A percentile compares a stretch with the other conserved stretches of the same genome.
These are phyloP conservation scores for Tuber aestivum DNA, from an alignment of 495 filamentous ascomycete species.

Conservation along the genomic window DNA sequence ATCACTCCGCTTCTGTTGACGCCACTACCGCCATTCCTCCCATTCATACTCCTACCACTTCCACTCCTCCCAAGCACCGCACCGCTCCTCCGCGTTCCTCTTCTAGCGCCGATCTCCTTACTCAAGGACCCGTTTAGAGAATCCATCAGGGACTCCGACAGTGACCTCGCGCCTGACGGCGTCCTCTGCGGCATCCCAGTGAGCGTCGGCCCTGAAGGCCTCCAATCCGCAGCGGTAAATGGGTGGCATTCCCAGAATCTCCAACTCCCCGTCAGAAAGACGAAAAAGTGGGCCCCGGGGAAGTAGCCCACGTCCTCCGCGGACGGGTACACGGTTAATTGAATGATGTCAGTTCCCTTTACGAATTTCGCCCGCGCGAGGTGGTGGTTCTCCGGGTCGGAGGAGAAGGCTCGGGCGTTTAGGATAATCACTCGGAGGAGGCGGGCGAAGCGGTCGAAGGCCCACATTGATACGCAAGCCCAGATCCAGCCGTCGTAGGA, in stretches of 20 bases:
- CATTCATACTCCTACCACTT: conserved; percentile 1
- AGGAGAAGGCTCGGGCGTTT: conserved; percentile 45
- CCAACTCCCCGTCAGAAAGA: conserved; percentile 50
- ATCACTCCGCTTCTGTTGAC: conserved; percentile 1
- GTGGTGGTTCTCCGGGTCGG: conserved; percentile 39
- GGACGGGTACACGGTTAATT: conserved; percentile 47
- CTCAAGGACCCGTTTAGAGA: conserved; percentile 13
- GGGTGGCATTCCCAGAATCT: conserved; percentile 58
- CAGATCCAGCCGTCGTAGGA: conserved; percentile 53
- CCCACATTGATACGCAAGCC: conserved; percentile 51
- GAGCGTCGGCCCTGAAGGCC: conserved; percentile 23
- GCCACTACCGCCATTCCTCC: neutral
- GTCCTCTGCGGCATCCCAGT: conserved; percentile 18
- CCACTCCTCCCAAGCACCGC: neutral
- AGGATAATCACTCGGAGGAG: conserved; percentile 49
- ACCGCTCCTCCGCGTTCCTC: neutral
- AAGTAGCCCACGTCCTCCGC: conserved; percentile 43
- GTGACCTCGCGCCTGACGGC: conserved; percentile 15
- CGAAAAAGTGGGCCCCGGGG: conserved; percentile 54
- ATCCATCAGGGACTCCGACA: conserved; percentile 24
- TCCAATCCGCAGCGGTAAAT: conserved; percentile 53
- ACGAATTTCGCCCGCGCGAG: conserved; percentile 46
- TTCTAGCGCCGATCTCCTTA: neutral
- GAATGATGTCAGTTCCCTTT: conserved; percentile 49
- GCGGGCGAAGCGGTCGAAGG: conserved; percentile 50